Evolutionary conservation across 176 grass and related monocot species (phyloP), one percentile per base, ranked within the genome.

Genomic region (Eragrostis nindensis): DNA sequence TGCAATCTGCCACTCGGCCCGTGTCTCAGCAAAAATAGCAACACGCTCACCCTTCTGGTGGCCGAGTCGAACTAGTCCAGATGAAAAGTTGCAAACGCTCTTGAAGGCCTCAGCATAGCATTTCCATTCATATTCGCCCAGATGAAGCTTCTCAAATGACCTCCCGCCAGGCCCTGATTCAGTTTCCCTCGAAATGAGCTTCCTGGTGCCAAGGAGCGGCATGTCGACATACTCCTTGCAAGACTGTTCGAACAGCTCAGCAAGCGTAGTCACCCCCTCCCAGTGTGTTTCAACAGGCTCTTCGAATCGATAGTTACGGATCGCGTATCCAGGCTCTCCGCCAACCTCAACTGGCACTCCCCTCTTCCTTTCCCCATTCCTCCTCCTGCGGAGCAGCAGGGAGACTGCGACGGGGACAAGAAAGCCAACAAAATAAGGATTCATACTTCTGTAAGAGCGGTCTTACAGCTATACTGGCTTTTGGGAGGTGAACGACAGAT

Each of bases 11-110:
- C 95, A 98, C 83, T 98, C 95, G 2, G 95, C 84, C 67, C 49
- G 75, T 63, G 95, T 98, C 84, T 98, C 95, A 5, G 92, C 83
- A 87, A 98, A 98, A 78, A 98, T 98, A 63, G 95, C 95, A 77
- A 98, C 84, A 63, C 81, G 81, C 41, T 93, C 92, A 63, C 50
- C 74, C 52, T 69, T 93, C 62, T 82, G 72, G 74, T 94, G 95
- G 45, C 95, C 90, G 68, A 98, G 63, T 9, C 80, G 83, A 73
- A 93, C 62, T 66, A 98, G 77, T 73, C 95, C 95, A 49, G 95
- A 95, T 32, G 92, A 85, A n/a, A 98, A 98, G 82, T 49, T 87
- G 79, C 95, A 93, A 22, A 86, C 92, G 3, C 62, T 48, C 80
- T 94, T 91, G 73, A 98, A 95, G 68, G 78, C 82, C 61, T 92